These are phyloP conservation scores for Pharus latifolius DNA, from an alignment of 176 grass and related monocot genomes.

Conservation along the genomic window DNA sequence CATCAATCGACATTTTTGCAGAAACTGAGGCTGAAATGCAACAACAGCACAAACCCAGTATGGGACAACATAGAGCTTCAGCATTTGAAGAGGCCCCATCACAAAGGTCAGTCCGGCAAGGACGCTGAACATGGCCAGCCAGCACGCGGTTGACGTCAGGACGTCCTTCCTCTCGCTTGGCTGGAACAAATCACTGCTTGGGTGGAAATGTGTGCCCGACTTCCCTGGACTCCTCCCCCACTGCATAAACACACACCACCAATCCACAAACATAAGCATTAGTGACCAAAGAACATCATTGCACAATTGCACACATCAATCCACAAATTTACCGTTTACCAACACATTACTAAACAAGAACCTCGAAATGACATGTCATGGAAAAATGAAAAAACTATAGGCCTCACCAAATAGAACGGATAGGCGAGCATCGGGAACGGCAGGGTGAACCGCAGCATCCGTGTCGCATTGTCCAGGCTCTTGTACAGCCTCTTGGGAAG, in stretches of 20 bases:
- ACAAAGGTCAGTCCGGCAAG: slow-evolving; percentile 37
- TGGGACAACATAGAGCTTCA: slow-evolving; percentile 51
- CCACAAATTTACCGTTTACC: no score
- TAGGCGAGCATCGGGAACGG: slow-evolving; percentile 71
- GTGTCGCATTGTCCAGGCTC: slow-evolving; percentile 27
- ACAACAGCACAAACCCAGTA: slow-evolving; percentile 38
- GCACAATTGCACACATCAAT: neutral
- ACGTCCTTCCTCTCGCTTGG: slow-evolving; percentile 55
- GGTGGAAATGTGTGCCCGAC: slow-evolving; percentile 49
- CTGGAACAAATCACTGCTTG: slow-evolving; percentile 50
- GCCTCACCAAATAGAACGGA: slow-evolving; percentile 59
- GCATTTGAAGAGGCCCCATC: slow-evolving; percentile 41
- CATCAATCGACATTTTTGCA: neutral
- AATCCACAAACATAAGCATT: no score
- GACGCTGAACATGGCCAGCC: slow-evolving; percentile 37
- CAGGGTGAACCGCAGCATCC: slow-evolving; percentile 40
- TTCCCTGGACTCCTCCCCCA: slow-evolving; percentile 65
- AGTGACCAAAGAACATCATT: no score
- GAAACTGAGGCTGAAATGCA: neutral
- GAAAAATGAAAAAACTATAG: no score
- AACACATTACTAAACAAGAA: neutral
- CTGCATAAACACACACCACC: slow-evolving; percentile 21
- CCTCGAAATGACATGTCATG: no score
- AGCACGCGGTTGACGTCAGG: slow-evolving; percentile 49
- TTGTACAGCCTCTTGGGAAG: slow-evolving; percentile 46